Percentiles rank a stretch among this genome's conserved stretches.
These are phyloP conservation scores for Naematelia aurantialba DNA, from an alignment of 768 basidiomycete genomes.

Conservation along the genomic window DNA sequence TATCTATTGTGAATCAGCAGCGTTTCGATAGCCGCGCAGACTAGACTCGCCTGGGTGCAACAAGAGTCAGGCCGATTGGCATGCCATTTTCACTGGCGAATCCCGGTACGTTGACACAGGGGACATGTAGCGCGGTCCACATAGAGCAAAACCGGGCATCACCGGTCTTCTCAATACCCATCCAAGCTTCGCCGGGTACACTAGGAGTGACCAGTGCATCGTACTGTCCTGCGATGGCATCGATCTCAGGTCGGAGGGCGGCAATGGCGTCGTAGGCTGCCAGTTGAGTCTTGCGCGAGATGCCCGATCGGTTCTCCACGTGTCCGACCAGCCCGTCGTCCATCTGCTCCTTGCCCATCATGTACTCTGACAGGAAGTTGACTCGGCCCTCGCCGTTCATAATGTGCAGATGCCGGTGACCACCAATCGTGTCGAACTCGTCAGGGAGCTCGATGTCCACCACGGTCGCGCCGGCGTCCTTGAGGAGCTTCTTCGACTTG, in stretches of 20 bases:
- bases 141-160: slow-evolving; percentile 32
- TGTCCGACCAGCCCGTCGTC: slow-evolving; percentile 21
- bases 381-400: slow-evolving; percentile 34
- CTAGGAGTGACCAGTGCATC: slow-evolving; percentile 42
- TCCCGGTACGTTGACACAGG: slow-evolving; percentile 41
- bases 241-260: slow-evolving; percentile 35
- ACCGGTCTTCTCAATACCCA: slow-evolving; percentile 22
- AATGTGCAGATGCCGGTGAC: slow-evolving; percentile 9
- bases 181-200: slow-evolving; percentile 37
- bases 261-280: slow-evolving; percentile 41
- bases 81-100: slow-evolving; percentile 38
- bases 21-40: neutral
- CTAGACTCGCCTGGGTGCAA: slow-evolving; percentile 28
- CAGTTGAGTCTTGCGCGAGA: slow-evolving; percentile 23
- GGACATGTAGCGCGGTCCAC: slow-evolving; percentile 46
- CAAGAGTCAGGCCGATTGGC: slow-evolving; percentile 47
- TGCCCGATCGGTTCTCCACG: slow-evolving; percentile 29
- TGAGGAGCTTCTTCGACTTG: slow-evolving; percentile 28
- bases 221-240: slow-evolving; percentile 39
- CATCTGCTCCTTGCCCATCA: slow-evolving; percentile 17
- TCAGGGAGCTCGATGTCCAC: slow-evolving; percentile 39
- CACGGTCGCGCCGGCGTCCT: slow-evolving; percentile 36
- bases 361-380: slow-evolving; percentile 42
- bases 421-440: slow-evolving; percentile 28
- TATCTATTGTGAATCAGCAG: slow-evolving; percentile 20